Evolutionary conservation across 169 alveolate genomes (phyloP), one percentile per base, ranked within the genome.

Genomic region (Besnoitia besnoiti): DNA sequence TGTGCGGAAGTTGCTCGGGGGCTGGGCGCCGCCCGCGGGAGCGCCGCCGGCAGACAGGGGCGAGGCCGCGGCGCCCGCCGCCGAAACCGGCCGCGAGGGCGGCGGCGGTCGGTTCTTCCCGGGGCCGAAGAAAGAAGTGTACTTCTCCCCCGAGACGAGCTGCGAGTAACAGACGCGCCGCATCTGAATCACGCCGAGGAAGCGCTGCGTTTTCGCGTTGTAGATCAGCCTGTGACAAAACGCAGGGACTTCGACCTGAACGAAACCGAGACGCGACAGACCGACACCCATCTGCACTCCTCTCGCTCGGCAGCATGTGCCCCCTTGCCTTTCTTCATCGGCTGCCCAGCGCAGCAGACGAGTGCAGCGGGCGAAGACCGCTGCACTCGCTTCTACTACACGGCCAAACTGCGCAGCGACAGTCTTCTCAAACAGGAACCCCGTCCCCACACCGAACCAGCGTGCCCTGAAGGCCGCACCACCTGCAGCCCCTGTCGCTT

Each of bases 191-290:
- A 59, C 50, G 44, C 94, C 94, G 30, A 59, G 89, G 24, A 42
- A 79, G 89, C 84, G 59, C 37, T 79, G 84, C 61, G 82, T 76
- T 30, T 49, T 42, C 24, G 90, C 42, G 62, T 76, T 51, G 62
- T 84, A 91, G 35, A 91, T 46, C 35, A 91, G 88, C 1, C 94
- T 91, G 82, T 91, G 94, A 47, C 51, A 79, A 79, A 91, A 67
- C 5, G 94, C 94, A 37, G 90, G 90, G 73, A 91, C 50, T 61
- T 91, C 94, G 33, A 91, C 94, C 91, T 82, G 77, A 39, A 82
- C 1, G 67, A 55, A 3, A 55, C 27, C 5, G 33, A 55, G 3
- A 55, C 30, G 24, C 30, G 33, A 19, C 67, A 55, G 67, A n/a
- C n/a, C n/a, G n/a, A n/a, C n/a, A n/a, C n/a, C n/a, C n/a, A n/a